Evolutionary conservation across 306 rosid genomes (phyloP), one percentile per base, ranked within the genome.

Genomic region (Prosopis cineraria): DNA sequence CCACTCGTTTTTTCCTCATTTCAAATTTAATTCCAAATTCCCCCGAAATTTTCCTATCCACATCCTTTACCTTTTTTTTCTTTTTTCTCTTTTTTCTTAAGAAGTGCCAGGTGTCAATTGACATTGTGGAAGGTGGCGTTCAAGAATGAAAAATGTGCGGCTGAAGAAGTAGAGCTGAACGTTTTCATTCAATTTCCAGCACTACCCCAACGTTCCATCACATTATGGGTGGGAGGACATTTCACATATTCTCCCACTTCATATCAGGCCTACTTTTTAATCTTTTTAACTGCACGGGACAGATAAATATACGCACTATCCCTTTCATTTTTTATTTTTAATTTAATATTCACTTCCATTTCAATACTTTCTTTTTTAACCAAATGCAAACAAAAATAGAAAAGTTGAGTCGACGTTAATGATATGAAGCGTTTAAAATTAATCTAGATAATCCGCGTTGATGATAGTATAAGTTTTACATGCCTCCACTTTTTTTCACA

Each of bases 1-100:
- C 85, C 85, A 75, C 81, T 53, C n/a, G 34, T 64, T 70, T 36
- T 69, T 20, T 37, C 37, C 5, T 4, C 10, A 2, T 7, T 22
- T 6, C 6, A 1, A 3, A 2, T 31, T 60, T 37, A 67, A 39
- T 45, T 41, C 0, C 0, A 43, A 70, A 25, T 22, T 53, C 6
- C 7, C 5, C 6, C 44, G 14, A 72, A 72, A 72, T 5, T 72
- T 65, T 60, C 27, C 10, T 8, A 3, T 3, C 84, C 78, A 83
- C 87, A 62, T 50, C 13, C 24, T 48, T 68, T 10, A n/a, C n/a
- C n/a, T 20, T 0, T 37, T 13, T 37, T 2, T 3, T 0, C 0
- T 27, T 5, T 3, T 59, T 29, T 14, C 3, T 9, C 9, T 20
- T 7, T 10, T 2, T 53, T 22, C 16, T 14, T 16, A 6, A 34